Evolutionary conservation across 805 yeast genomes (phyloP).

Genomic region (Candida schatavii): DNA sequence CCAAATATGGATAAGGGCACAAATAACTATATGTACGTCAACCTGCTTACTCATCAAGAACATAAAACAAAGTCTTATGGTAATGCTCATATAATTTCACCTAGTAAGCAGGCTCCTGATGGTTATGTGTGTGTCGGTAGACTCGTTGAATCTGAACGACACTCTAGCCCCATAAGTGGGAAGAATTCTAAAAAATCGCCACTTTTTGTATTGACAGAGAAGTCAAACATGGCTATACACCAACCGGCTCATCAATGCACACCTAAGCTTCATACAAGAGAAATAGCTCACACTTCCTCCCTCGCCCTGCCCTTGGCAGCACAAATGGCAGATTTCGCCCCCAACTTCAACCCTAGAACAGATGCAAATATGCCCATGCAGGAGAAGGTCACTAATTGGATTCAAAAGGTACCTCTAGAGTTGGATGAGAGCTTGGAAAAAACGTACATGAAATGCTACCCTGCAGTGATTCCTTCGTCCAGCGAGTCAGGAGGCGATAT

Average conservation of each 20-base stretch:
- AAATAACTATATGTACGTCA: not conserved
- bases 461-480: conserved; percentile 40
- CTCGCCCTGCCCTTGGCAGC: too few relatives aligned
- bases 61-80: not conserved
- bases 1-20: not conserved
- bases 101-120: conserved; percentile 11
- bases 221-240: not conserved
- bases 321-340: conserved; percentile 32
- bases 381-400: conserved; percentile 69
- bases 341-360: conserved; percentile 57
- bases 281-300: too few relatives aligned
- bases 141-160: conserved; percentile 6
- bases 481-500: conserved; percentile 11
- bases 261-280: too few relatives aligned
- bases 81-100: conserved; percentile 12
- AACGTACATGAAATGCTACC: conserved; percentile 42
- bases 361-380: conserved; percentile 60
- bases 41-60: not conserved
- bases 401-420: conserved; percentile 50
- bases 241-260: conserved; percentile 1
- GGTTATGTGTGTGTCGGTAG: conserved; percentile 15
- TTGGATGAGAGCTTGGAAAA: conserved; percentile 14
- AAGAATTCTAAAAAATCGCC: not conserved
- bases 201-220: not conserved
- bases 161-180: not conserved